Evolutionary conservation across 2,329 filamentous ascomycete genomes (phyloP).

Genomic region (Sarocladiaceae sp.): DNA sequence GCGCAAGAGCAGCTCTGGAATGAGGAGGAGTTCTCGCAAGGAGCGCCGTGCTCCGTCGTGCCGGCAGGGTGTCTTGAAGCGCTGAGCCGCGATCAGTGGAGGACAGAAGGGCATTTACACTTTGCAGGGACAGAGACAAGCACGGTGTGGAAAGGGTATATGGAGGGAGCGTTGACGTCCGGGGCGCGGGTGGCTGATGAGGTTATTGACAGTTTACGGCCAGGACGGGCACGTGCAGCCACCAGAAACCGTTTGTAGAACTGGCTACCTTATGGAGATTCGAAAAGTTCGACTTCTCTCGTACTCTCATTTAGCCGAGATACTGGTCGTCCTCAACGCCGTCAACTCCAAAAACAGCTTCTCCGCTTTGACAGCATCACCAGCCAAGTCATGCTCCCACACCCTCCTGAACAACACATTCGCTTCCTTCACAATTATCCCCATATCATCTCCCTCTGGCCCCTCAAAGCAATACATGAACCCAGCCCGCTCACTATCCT

Average conservation of each 20-base stretch:
- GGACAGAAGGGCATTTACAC: background rate
- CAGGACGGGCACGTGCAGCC: too few relatives aligned
- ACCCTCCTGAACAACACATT: constrained; percentile 3
- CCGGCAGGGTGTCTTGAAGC: background rate
- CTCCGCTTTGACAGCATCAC: constrained; percentile 3
- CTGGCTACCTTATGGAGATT: too few relatives aligned
- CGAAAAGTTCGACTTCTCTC: too few relatives aligned
- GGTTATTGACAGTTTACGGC: background rate
- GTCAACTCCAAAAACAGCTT: background rate
- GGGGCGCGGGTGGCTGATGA: background rate
- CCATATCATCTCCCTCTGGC: constrained; percentile 3
- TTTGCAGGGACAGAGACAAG: background rate
- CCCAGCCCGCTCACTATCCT: background rate
- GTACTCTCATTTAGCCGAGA: too few relatives aligned
- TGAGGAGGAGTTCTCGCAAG: constrained; percentile 17
- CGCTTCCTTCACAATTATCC: background rate
- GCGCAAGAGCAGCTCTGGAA: constrained; percentile 28
- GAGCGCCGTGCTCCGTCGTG: background rate
- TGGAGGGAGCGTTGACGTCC: background rate
- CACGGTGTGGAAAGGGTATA: background rate
- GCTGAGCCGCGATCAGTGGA: background rate
- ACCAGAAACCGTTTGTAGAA: too few relatives aligned
- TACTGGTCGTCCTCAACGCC: too few relatives aligned
- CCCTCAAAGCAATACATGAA: constrained; percentile 8
- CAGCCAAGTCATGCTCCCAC: constrained; percentile 4